Conservation (phyloP, 306 rosid genomes). For the Lathyrus aphaca region DNA sequence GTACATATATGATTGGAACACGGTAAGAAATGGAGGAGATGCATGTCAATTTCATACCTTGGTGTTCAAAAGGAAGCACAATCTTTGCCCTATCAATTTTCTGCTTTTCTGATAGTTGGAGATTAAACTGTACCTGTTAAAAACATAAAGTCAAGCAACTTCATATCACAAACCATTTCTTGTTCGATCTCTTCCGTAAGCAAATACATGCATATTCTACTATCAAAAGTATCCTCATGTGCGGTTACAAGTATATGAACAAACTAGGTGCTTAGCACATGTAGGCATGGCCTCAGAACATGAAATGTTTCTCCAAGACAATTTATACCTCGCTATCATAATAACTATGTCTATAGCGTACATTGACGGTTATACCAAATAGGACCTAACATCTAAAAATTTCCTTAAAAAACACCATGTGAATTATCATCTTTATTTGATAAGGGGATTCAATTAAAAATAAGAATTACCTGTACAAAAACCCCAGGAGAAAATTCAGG, state of each 20-base stretch:
- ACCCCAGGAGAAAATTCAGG: too few species aligned
- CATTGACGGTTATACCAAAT: background rate
- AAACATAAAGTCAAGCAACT: constrained; percentile 29
- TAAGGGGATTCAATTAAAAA: background rate
- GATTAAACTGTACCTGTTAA: constrained; percentile 81
- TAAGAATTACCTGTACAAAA: too few species aligned
- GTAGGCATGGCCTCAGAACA: constrained; percentile 5
- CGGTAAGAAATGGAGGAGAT: background rate
- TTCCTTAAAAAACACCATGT: background rate
- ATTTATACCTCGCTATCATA: constrained; percentile 5
- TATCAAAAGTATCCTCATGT: constrained; percentile 12
- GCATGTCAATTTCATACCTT: constrained; percentile 55
- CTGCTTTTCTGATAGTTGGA: constrained; percentile 92
- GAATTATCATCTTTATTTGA: constrained; percentile 4
- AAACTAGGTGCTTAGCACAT: constrained; percentile 11
- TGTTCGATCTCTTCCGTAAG: constrained; percentile 12
- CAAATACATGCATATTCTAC: background rate
- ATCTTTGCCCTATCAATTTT: constrained; percentile 79
- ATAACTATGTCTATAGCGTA: background rate
- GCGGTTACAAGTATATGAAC: background rate
- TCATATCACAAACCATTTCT: constrained; percentile 26
- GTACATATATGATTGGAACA: constrained; percentile 20
- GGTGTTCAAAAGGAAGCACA: constrained; percentile 96
- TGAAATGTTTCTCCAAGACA: constrained; percentile 34
- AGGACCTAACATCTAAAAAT: constrained; percentile 7